Conservation (phyloP, 257 asterid genomes). For the Rehmannia glutinosa region DNA sequence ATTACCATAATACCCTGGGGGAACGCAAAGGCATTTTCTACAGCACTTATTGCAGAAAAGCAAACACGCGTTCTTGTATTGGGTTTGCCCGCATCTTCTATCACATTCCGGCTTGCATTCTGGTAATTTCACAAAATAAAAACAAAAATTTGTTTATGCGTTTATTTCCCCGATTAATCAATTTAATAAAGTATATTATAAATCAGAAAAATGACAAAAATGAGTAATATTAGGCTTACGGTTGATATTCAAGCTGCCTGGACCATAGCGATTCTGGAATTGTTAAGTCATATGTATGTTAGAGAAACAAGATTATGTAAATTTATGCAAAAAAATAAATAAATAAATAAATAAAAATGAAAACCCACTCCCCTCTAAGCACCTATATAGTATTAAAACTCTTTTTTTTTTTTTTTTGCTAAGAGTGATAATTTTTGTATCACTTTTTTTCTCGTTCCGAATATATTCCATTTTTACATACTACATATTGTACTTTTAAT, state of each 20-base stretch:
- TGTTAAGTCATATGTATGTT: background rate
- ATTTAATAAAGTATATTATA: background rate
- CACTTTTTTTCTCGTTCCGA: no score
- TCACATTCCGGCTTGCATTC: conserved; percentile 41
- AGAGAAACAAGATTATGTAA: background rate
- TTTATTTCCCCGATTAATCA: background rate
- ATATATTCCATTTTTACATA: no score
- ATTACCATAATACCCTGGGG: conserved; percentile 59
- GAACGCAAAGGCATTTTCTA: conserved; percentile 53
- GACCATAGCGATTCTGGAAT: conserved; percentile 18
- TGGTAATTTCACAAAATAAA: background rate
- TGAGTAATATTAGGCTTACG: conserved; percentile 5
- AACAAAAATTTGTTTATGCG: no score
- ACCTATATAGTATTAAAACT: background rate
- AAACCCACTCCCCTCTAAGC: background rate
- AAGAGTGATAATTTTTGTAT: no score
- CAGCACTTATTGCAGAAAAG: conserved; percentile 54
- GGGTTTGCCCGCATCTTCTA: conserved; percentile 41
- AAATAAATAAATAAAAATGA: background rate
- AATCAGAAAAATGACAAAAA: background rate
- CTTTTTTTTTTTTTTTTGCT: no score
- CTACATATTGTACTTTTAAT: no score
- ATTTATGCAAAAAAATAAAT: background rate
- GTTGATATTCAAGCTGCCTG: conserved; percentile 14
- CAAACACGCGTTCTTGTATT: conserved; percentile 34